A percentile compares a stretch with the other conserved stretches of the same genome.
Evolutionary conservation across 2,329 filamentous ascomycete species (phyloP).

Genomic region (Colletotrichum noveboracense): DNA sequence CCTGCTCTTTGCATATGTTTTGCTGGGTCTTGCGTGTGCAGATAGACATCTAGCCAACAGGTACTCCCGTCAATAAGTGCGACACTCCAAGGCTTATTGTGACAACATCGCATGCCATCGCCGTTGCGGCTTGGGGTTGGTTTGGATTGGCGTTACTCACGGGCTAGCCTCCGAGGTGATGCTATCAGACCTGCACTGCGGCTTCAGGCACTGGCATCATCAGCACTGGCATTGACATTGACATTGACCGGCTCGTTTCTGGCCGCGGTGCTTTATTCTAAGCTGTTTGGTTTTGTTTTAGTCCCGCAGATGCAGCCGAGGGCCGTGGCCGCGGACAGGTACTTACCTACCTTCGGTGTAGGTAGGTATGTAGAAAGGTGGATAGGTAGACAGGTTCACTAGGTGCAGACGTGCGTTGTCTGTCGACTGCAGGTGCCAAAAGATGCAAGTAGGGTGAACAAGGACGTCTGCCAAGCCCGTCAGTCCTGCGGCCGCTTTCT

Average conservation of each 20-base stretch:
- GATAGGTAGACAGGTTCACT: not conserved
- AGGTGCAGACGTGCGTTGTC: not conserved
- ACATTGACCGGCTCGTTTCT: not conserved
- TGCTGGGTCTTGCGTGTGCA: not conserved
- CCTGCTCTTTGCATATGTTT: not conserved
- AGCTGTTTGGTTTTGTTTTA: not conserved
- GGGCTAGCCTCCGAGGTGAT: too few species aligned
- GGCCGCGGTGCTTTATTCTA: not conserved
- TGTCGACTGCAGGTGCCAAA: too few species aligned
- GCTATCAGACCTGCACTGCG: too few species aligned
- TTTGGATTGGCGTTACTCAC: not conserved
- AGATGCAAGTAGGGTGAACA: too few species aligned
- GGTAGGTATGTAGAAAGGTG: not conserved
- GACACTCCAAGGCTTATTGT: conserved; percentile 4
- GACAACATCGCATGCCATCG: conserved; percentile 1
- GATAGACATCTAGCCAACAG: not conserved
- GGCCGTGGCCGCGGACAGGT: not conserved
- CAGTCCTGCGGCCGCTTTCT: not conserved
- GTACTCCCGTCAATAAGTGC: not conserved
- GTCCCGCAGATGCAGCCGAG: not conserved
- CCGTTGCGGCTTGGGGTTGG: too few species aligned
- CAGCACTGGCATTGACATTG: not conserved
- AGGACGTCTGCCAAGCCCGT: not conserved
- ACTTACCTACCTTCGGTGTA: too few species aligned
- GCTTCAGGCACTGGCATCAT: not conserved